Conservation (phyloP, 2,329 filamentous ascomycete genomes). For the Trichoderma afroharzianum region DNA sequence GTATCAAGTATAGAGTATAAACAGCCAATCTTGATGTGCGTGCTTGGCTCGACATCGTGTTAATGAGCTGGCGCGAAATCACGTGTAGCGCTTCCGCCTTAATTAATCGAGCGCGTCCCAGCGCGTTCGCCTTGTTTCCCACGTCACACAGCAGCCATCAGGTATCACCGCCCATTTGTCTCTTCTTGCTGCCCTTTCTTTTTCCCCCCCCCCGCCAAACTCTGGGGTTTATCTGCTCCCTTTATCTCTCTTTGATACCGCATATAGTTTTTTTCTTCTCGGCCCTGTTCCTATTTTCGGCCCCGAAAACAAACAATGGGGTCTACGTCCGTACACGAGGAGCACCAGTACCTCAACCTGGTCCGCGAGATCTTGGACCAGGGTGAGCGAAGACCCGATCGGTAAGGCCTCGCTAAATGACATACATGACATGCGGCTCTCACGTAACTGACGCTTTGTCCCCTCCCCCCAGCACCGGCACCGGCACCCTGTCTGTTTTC, state of each 20-base stretch:
- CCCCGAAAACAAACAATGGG: background rate
- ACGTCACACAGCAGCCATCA: background rate
- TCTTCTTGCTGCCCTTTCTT: background rate
- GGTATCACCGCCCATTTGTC: background rate
- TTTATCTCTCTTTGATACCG: background rate
- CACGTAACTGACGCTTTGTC: background rate
- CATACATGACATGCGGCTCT: background rate
- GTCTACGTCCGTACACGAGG: constrained; percentile 61
- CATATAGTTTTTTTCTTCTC: too few species aligned
- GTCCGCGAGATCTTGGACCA: constrained; percentile 77
- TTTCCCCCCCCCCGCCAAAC: too few species aligned
- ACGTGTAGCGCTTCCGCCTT: background rate
- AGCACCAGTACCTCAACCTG: constrained; percentile 89
- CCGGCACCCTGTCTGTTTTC: constrained; percentile 86
- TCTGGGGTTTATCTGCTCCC: background rate
- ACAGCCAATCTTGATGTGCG: background rate
- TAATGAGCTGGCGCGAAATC: constrained; percentile 1
- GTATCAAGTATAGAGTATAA: background rate
- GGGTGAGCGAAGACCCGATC: constrained; percentile 86
- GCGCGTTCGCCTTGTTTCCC: background rate
- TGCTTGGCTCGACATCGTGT: background rate
- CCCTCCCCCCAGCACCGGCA: constrained; percentile 66
- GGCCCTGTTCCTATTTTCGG: background rate
- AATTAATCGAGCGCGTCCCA: background rate
- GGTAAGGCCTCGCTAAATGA: constrained; percentile 44